Evolutionary conservation across 2,329 filamentous ascomycete genomes (phyloP).

Genomic region (Sarocladiaceae sp.): DNA sequence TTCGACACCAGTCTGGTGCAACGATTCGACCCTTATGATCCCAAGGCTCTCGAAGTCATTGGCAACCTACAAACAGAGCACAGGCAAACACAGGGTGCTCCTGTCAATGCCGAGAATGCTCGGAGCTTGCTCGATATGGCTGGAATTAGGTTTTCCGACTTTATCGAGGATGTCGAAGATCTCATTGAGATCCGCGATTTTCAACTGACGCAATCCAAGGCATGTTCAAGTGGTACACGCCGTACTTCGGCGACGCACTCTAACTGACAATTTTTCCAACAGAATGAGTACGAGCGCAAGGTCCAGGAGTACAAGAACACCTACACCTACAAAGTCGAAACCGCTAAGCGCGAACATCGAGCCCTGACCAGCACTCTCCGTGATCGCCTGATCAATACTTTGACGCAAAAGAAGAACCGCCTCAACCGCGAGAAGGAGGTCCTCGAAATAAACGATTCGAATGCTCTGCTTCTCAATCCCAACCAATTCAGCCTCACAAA

Average conservation of each 20-base stretch:
- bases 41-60: slow-evolving; percentile 66
- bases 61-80: slow-evolving; percentile 54
- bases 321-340: slow-evolving; percentile 54
- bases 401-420: slow-evolving; percentile 58
- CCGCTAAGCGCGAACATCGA: slow-evolving; percentile 55
- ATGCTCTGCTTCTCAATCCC: slow-evolving; percentile 58
- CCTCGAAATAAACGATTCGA: slow-evolving; percentile 60
- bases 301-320: slow-evolving; percentile 53
- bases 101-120: slow-evolving; percentile 33
- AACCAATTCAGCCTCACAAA: slow-evolving; percentile 63
- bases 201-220: slow-evolving; percentile 73
- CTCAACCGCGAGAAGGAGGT: slow-evolving; percentile 62
- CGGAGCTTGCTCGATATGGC: slow-evolving; percentile 64
- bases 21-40: slow-evolving; percentile 73
- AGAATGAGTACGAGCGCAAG: slow-evolving; percentile 60
- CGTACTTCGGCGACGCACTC: not conserved
- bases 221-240: slow-evolving; percentile 35
- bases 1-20: slow-evolving; percentile 82
- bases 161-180: slow-evolving; percentile 81
- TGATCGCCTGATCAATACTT: slow-evolving; percentile 60
- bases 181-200: slow-evolving; percentile 82
- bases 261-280: slow-evolving; percentile 7
- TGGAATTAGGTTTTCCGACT: slow-evolving; percentile 78
- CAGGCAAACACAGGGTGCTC: slow-evolving; percentile 36
- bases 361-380: slow-evolving; percentile 54